Base-by-base conservation (phyloP, 2,329 filamentous ascomycete genomes). In the Juglanconis oblonga region DNA sequence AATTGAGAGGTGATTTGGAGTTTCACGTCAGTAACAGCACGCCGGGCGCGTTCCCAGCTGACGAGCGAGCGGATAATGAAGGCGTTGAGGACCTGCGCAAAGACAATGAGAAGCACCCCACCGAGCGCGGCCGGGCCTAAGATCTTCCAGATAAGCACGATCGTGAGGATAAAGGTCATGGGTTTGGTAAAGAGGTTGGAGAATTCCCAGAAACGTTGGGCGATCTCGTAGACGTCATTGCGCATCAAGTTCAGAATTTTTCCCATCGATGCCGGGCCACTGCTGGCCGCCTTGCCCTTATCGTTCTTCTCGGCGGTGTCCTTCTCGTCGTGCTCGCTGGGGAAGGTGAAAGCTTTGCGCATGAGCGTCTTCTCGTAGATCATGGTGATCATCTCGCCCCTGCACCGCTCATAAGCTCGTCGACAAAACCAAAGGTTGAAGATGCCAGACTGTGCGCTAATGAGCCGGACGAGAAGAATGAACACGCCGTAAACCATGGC, bases 171-270 rank as follows among this genome's bases (percentile, higher is more conserved):
- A n/a, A 94, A 81, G 61, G 89, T 89, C 14, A 95, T 73, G 0
- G 92, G 92, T 63, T 89, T 90, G 3, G 87, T 87, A 45, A 96
- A 77, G 1, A 97, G 77, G n/a, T 80, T 79, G 2, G 89, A 83
- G 55, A 95, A 90, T 62, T 97, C 92, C 92, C 92, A 97, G 67
- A 97, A 95, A 48, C 90, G 78, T 68, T 94, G 91, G 3, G 91
- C 84, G 44, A 94, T 85, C 70, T 93, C 89, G 69, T 94, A 95
- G 0, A 89, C 90, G 70, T 95, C 91, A 61, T 83, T 87, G 52
- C 91, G 87, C 79, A 96, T 90, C 2, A 97, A 75, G 67, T 96
- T 97, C 62, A 97, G 82, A 55, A 97, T 95, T 70, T 96, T 96
- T 7, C 92, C 92, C 74, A 93, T 94, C 0, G 90, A 92, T 0